These are phyloP conservation scores for Azolla pinnata DNA, from an alignment of 75 land plant species.

Conservation along the genomic window DNA sequence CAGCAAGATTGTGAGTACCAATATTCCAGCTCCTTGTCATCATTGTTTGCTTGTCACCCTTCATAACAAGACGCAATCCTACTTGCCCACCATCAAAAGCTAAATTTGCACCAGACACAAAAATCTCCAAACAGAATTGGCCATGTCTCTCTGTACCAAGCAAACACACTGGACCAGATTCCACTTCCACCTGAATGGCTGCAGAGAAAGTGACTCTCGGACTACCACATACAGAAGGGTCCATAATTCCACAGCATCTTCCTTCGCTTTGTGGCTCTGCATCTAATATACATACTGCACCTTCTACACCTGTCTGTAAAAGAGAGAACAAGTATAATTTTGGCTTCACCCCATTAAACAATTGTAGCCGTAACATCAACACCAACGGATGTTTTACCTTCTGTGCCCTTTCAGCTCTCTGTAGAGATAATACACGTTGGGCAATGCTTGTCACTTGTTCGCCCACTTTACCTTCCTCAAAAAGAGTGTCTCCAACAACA, in stretches of 20 bases:
- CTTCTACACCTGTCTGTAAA: conserved; percentile 70
- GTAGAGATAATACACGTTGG: conserved; percentile 66
- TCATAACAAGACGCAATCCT: conserved; percentile 72
- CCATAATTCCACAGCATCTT: conserved; percentile 71
- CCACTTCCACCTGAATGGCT: conserved; percentile 85
- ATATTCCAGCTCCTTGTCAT: conserved; percentile 78
- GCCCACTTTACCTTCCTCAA: conserved; percentile 80
- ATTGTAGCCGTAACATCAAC: too few species aligned
- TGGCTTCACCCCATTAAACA: too few species aligned
- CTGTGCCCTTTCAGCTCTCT: conserved; percentile 83
- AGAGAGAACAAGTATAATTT: neutral
- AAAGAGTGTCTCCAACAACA: conserved; percentile 84
- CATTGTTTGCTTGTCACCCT: conserved; percentile 87
- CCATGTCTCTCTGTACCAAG: conserved; percentile 75
- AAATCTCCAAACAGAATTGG: conserved; percentile 76
- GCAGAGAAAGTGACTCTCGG: conserved; percentile 72
- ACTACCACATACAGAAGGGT: conserved; percentile 62
- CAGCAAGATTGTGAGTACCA: conserved; percentile 80
- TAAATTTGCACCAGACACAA: conserved; percentile 92
- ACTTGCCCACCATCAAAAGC: conserved; percentile 99
- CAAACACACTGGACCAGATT: conserved; percentile 98
- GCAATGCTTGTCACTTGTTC: conserved; percentile 88
- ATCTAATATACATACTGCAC: conserved; percentile 90
- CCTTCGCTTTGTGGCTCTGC: conserved; percentile 84
- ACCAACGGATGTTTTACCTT: conserved; percentile 41